These are phyloP conservation scores for Rusavskia elegans DNA, from an alignment of 495 filamentous ascomycete genomes.

Conservation along the genomic window DNA sequence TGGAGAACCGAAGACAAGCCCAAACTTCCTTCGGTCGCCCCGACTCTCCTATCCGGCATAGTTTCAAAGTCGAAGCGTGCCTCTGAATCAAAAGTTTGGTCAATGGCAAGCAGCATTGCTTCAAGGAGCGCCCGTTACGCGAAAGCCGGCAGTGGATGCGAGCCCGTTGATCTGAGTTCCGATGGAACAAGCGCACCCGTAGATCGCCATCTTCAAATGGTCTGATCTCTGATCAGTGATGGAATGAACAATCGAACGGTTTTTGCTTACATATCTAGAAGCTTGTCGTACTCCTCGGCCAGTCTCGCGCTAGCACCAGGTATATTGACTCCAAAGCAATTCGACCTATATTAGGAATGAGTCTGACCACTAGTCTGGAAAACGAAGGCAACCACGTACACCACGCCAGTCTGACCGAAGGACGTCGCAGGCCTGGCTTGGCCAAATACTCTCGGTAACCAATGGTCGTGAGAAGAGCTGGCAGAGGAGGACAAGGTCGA, in stretches of 20 bases:
- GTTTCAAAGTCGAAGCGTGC: slow-evolving; percentile 32
- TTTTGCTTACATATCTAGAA: slow-evolving; percentile 30
- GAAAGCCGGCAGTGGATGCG: slow-evolving; percentile 40
- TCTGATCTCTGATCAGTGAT: slow-evolving; percentile 9
- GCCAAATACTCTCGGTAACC: slow-evolving; percentile 34
- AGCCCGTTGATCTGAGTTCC: slow-evolving; percentile 34
- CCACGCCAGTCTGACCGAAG: slow-evolving; percentile 22
- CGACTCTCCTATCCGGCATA: slow-evolving; percentile 32
- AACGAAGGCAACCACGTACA: slow-evolving; percentile 18
- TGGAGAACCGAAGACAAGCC: slow-evolving; percentile 6
- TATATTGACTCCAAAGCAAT: slow-evolving; percentile 30
- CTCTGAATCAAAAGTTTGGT: slow-evolving; percentile 38
- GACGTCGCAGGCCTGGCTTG: slow-evolving; percentile 22
- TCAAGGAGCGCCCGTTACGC: slow-evolving; percentile 18
- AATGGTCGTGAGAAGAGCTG: slow-evolving; percentile 26
- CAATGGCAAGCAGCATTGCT: slow-evolving; percentile 34
- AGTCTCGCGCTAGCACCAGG: slow-evolving; percentile 23
- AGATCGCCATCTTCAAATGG: slow-evolving; percentile 32
- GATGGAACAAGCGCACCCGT: slow-evolving; percentile 37
- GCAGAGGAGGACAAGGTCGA: slow-evolving; percentile 20
- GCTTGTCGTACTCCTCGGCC: slow-evolving; percentile 17
- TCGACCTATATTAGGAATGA: slow-evolving; percentile 24
- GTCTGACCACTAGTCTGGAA: neutral
- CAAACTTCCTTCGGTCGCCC: slow-evolving; percentile 25
- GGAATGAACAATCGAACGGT: neutral